Evolutionary conservation across 768 basidiomycete genomes (phyloP), one percentile per base, ranked within the genome.

Genomic region (Boletus sp.): DNA sequence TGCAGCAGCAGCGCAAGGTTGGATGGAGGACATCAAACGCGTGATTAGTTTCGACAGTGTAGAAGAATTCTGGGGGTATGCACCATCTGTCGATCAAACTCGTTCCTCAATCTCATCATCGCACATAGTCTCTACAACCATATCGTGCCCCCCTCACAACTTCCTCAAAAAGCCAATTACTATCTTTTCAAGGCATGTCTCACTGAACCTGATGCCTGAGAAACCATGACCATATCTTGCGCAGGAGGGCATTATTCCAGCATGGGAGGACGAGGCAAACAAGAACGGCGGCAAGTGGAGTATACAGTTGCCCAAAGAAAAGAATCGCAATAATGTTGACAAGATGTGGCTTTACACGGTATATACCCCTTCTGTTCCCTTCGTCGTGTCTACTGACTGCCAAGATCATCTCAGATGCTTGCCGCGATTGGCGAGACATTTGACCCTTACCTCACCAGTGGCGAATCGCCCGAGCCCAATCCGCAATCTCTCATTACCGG

Each of bases 351-450:
- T 99, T 51, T 95, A 94, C 75, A 99, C 97, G 47, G 96, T 97
- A 70, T 39, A 73, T 71, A 37, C 6, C 54, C 50, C 17, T 25
- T 30, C 25, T 41, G 8, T 49, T 23, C 15, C 15, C 10, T 8
- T 7, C 42, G 23, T 51, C 7, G 27, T 11, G 34, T 39, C 21
- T 30, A 14, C 55, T 60, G 21, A 63, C 27, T 11, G 11, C 41
- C 51, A 37, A n/a, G n/a, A 23, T 7, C 15, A 29, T 39, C 39
- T 29, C 71, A 98, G 97, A 98, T 98, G 96, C 85, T 99, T 54
- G 97, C 97, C 56, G 97, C 96, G 42, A 99, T 99, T 61, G 97
- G 97, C 50, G 97, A 99, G 75, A 99, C 94, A 0, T 98, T 97
- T 70, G 97, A 98, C 72, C 93, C 95, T 15, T 82, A 85, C 50